A percentile compares a stretch with the other conserved stretches of the same genome.
These are phyloP conservation scores for Earliella scabrosa DNA, from an alignment of 1,284 basidiomycete species.

Conservation along the genomic window DNA sequence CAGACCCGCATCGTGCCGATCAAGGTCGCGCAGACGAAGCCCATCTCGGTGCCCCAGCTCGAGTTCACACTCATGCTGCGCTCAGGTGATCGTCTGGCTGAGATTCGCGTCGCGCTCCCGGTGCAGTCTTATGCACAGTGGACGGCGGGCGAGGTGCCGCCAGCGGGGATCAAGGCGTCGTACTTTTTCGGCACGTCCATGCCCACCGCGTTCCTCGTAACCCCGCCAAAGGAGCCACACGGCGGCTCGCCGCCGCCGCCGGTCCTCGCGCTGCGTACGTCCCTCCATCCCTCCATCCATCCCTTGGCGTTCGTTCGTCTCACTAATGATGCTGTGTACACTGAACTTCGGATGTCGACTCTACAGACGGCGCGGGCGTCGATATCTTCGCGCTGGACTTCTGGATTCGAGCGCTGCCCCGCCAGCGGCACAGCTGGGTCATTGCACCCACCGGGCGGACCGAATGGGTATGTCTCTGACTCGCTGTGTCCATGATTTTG, in stretches of 20 bases:
- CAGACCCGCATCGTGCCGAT: conserved; percentile 65
- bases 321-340: background rate
- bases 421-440: conserved; percentile 66
- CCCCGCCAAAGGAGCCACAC: conserved; percentile 50
- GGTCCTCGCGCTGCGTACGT: conserved; percentile 74
- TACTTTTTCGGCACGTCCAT: conserved; percentile 60
- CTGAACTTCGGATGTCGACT: background rate
- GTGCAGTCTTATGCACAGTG: conserved; percentile 48
- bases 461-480: conserved; percentile 58
- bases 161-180: conserved; percentile 50
- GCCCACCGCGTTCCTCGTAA: conserved; percentile 60
- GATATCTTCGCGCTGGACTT: conserved; percentile 59
- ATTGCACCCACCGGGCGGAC: conserved; percentile 77
- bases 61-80: conserved; percentile 40
- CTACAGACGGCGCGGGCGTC: conserved; percentile 79
- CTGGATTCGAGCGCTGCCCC: conserved; percentile 64
- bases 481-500: background rate
- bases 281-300: no score
- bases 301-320: no score
- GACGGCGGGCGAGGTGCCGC: conserved; percentile 35
- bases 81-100: conserved; percentile 18
- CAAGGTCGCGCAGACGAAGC: conserved; percentile 43
- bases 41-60: conserved; percentile 34
- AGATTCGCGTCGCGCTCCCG: conserved; percentile 41
- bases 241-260: conserved; percentile 43